Percentiles rank a stretch among this genome's conserved stretches.
Conservation (phyloP, 2,329 filamentous ascomycete genomes). For the Aspergillus sp. region DNA sequence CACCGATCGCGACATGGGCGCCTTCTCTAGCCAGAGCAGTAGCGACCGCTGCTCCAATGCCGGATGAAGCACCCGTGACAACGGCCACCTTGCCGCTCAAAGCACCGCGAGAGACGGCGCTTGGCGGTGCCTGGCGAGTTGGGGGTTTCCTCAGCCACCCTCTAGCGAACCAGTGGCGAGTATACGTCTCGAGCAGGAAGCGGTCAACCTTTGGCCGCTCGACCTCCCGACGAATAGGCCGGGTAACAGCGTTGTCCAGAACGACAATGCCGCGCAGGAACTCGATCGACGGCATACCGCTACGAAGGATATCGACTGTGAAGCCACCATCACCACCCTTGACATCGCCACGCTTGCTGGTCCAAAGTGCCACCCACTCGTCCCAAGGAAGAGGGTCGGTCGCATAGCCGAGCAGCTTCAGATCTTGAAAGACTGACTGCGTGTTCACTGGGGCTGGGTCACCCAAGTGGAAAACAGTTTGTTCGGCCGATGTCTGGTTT, state of each 20-base stretch:
- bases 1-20: conserved; percentile 69
- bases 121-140: conserved; percentile 47
- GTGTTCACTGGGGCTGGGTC: conserved; percentile 71
- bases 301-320: conserved; percentile 75
- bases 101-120: conserved; percentile 53
- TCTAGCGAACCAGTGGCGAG: conserved; percentile 75
- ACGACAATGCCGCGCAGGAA: conserved; percentile 71
- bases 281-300: conserved; percentile 75
- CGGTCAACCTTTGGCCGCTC: conserved; percentile 68
- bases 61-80: conserved; percentile 76
- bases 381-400: conserved; percentile 68
- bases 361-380: conserved; percentile 74
- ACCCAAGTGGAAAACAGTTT: conserved; percentile 71
- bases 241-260: conserved; percentile 69
- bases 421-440: conserved; percentile 62
- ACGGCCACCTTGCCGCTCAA: conserved; percentile 70
- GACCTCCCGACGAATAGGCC: conserved; percentile 58
- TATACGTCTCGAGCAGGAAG: conserved; percentile 72
- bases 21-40: conserved; percentile 68
- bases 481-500: conserved; percentile 61
- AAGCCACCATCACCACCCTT: conserved; percentile 71
- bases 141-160: conserved; percentile 72
- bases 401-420: conserved; percentile 68
- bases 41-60: conserved; percentile 75
- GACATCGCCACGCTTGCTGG: conserved; percentile 63